Conservation (phyloP, 371 early-diverging fungal genomes). For the Mucor plumbeus region DNA sequence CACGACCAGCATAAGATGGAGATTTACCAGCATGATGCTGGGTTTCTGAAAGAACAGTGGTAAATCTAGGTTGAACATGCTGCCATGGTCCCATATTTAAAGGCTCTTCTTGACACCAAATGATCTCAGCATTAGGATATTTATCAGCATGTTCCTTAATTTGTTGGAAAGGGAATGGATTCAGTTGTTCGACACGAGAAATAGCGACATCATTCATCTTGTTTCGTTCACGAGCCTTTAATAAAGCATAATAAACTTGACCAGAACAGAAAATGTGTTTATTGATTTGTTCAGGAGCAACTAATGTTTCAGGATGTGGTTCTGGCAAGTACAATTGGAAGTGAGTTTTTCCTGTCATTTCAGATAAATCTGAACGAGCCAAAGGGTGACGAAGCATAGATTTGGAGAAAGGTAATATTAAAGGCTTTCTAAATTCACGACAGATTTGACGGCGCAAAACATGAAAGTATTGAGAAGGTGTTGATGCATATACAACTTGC, state of each 20-base stretch:
- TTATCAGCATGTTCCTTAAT: slow-evolving; percentile 84
- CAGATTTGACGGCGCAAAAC: slow-evolving; percentile 92
- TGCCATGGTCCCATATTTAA: slow-evolving; percentile 93
- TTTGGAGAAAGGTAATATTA: slow-evolving; percentile 89
- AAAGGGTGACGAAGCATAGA: slow-evolving; percentile 92
- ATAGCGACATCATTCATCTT: slow-evolving; percentile 86
- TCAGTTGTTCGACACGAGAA: slow-evolving; percentile 92
- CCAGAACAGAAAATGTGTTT: slow-evolving; percentile 93
- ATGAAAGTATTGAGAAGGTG: slow-evolving; percentile 97
- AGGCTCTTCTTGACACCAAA: slow-evolving; percentile 97
- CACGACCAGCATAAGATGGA: slow-evolving; percentile 87
- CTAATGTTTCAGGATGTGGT: slow-evolving; percentile 76
- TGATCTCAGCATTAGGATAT: slow-evolving; percentile 88
- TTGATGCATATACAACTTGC: slow-evolving; percentile 95
- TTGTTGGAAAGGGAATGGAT: slow-evolving; percentile 95
- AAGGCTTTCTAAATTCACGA: slow-evolving; percentile 97
- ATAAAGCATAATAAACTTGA: slow-evolving; percentile 94
- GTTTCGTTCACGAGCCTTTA: slow-evolving; percentile 87
- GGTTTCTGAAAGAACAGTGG: slow-evolving; percentile 77
- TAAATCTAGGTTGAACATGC: slow-evolving; percentile 86
- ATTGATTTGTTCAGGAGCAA: slow-evolving; percentile 79
- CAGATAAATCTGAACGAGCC: slow-evolving; percentile 82
- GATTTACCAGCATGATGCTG: slow-evolving; percentile 70
- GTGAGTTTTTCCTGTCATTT: slow-evolving; percentile 81
- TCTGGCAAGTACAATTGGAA: slow-evolving; percentile 94